Evolutionary conservation across 2,329 filamentous ascomycete genomes (phyloP), one percentile per base, ranked within the genome.

Genomic region (Daldinia sp.): DNA sequence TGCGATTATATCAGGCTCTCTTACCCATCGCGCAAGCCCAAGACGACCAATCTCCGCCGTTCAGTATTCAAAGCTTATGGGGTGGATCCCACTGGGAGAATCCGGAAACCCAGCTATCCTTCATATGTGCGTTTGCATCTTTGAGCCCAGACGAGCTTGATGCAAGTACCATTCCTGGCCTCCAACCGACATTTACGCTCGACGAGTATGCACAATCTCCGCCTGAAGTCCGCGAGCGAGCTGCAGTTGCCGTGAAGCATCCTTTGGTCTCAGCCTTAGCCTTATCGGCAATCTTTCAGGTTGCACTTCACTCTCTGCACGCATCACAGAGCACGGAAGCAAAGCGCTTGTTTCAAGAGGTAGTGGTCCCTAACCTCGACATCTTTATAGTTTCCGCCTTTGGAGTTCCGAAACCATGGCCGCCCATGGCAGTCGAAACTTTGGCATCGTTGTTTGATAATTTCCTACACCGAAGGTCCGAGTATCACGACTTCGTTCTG

Each of bases 21-120:
- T 82, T 94, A 15, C 90, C 91, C 0, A 84, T 96, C 61, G 92
- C 94, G 2, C 74, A 77, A 62, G 79, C 82, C 6, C 82, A 82
- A 60, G 84, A 86, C n/a, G 80, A 83, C 9, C 83, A 88, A 54
- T 82, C 86, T 15, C 83, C 70, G 6, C 59, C 83, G 28, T 89
- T 98, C 74, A 93, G 98, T 77, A 91, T 99, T 50, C 94, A 98
- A 78, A 87, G 86, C 42, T 84, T 99, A 23, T 98, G 96, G 94
- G 94, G 94, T 65, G 94, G 94, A 6, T 67, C 74, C 75, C 84
- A 88, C 69, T 99, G 97, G 95, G 89, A 91, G 69, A 89, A 97
- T 73, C 88, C 92, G 13, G 90, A 97, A 69, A 93, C 96, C 0
- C 95, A 98, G 72, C 83, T 99, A 39, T 97, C 94, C n/a, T 98